These are phyloP conservation scores for Aspergillus udagawae DNA, from an alignment of 2,329 filamentous ascomycete genomes.

Conservation along the genomic window DNA sequence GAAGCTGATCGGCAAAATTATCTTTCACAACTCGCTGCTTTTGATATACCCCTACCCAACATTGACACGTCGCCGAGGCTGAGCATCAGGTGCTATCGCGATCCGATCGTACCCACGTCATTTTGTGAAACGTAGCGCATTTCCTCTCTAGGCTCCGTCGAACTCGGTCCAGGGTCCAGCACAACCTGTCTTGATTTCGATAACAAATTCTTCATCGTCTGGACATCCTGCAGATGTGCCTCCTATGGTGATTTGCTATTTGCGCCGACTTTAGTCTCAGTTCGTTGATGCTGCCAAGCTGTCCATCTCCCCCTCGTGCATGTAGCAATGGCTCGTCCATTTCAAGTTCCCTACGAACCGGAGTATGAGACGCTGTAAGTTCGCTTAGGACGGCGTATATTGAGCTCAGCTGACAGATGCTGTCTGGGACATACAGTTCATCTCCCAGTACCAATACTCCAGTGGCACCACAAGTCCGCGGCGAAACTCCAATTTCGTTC, in stretches of 20 bases:
- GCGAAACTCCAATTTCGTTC: conserved; percentile 56
- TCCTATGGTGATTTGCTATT: background rate
- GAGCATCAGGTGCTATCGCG: background rate
- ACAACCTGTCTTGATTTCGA: background rate
- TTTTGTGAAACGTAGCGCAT: background rate
- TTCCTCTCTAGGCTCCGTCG: background rate
- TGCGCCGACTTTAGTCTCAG: background rate
- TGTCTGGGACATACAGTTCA: conserved; percentile 2
- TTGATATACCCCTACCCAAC: background rate
- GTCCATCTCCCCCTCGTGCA: conserved; percentile 2
- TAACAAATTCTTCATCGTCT: background rate
- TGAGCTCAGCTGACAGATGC: background rate
- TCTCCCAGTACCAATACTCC: conserved; percentile 23
- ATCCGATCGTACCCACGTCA: background rate
- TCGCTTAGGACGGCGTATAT: background rate
- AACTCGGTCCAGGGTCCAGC: background rate
- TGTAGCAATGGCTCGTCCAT: conserved; percentile 25
- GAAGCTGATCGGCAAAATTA: background rate
- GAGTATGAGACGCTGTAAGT: conserved; percentile 24
- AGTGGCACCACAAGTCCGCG: conserved; percentile 22
- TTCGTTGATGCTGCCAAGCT: conserved; percentile 1
- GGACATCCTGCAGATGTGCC: background rate
- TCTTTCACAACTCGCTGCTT: background rate
- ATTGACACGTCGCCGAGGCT: background rate
- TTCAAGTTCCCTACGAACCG: conserved; percentile 21